A percentile compares a stretch with the other conserved stretches of the same genome.
phyloP scores from a whole-genome alignment of 345 rosid species.

The Citrus cavaleriei region DNA sequence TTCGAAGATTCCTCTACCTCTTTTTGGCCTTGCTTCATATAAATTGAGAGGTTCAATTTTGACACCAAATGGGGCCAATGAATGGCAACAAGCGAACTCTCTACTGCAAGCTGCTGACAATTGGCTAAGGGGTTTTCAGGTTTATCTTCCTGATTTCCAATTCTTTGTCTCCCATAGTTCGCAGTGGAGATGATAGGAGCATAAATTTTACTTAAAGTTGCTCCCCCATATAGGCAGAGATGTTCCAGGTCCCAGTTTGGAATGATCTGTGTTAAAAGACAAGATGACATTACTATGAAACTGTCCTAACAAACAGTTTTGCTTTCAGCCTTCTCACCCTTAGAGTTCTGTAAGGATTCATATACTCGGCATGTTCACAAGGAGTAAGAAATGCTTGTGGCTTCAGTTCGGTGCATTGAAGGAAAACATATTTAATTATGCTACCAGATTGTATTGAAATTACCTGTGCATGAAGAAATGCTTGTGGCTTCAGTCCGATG shows the following conservation, averaged over 20 bases:
- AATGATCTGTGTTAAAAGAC: constrained; percentile 8
- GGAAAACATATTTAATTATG: not conserved
- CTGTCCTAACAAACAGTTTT: constrained; percentile 3
- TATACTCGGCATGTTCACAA: not conserved
- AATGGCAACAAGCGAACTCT: constrained; percentile 33
- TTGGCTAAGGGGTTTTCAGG: constrained; percentile 44
- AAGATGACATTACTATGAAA: constrained; percentile 7
- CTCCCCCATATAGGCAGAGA: constrained; percentile 4
- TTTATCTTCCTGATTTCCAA: constrained; percentile 53
- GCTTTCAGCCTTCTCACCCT: not conserved
- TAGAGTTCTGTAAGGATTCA: not conserved
- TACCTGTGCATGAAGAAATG: not conserved
- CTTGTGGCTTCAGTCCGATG: not conserved
- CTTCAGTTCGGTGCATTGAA: not conserved
- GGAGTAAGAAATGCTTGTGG: not conserved
- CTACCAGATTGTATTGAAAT: not conserved
- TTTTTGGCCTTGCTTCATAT: constrained; percentile 72
- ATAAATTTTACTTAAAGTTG: not conserved
- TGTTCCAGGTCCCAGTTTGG: constrained; percentile 1
- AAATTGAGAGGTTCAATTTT: constrained; percentile 61
- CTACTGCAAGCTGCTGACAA: constrained; percentile 44
- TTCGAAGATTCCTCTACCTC: constrained; percentile 45
- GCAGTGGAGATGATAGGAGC: constrained; percentile 32
- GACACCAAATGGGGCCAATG: constrained; percentile 40
- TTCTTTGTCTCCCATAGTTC: constrained; percentile 46